Evolutionary conservation across 192 early-diverging fungal species (phyloP).

Genomic region (Geranomyces michiganensis): DNA sequence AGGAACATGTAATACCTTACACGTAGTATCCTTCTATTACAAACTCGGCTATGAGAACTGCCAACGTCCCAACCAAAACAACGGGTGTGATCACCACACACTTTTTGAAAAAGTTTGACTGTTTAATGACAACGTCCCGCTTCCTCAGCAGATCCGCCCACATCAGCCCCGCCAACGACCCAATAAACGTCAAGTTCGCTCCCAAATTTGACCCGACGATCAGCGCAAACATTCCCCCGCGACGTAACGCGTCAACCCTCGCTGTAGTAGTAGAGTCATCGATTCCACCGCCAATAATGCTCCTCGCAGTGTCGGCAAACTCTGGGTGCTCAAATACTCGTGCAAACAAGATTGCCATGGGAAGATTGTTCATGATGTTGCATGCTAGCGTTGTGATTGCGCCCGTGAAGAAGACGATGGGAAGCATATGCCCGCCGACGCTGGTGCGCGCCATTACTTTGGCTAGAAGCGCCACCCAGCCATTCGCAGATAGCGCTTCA

Average conservation of each 20-base stretch:
- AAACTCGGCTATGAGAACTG: conserved; percentile 59
- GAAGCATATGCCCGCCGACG: conserved; percentile 59
- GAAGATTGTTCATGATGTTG: conserved; percentile 81
- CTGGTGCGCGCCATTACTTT: conserved; percentile 59
- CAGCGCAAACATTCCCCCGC: conserved; percentile 71
- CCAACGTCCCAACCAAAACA: conserved; percentile 48
- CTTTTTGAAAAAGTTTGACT: conserved; percentile 60
- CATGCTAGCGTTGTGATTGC: conserved; percentile 69
- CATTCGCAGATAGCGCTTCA: conserved; percentile 64
- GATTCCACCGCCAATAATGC: neutral
- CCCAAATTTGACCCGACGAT: conserved; percentile 82
- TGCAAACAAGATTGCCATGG: conserved; percentile 83
- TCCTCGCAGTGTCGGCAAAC: conserved; percentile 48
- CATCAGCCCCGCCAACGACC: conserved; percentile 75
- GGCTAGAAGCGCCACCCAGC: conserved; percentile 74
- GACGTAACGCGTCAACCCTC: conserved; percentile 36
- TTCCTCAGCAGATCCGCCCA: conserved; percentile 39
- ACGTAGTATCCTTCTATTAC: conserved; percentile 27
- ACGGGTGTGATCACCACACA: conserved; percentile 63
- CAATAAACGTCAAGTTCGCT: conserved; percentile 74
- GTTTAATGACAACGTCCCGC: conserved; percentile 38
- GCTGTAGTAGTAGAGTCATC: neutral
- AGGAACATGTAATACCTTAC: neutral
- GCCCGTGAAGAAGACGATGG: conserved; percentile 67
- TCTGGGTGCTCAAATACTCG: conserved; percentile 68